Conservation (phyloP, 108 stramenopile genomes). For the Stephanodiscus triporus region DNA sequence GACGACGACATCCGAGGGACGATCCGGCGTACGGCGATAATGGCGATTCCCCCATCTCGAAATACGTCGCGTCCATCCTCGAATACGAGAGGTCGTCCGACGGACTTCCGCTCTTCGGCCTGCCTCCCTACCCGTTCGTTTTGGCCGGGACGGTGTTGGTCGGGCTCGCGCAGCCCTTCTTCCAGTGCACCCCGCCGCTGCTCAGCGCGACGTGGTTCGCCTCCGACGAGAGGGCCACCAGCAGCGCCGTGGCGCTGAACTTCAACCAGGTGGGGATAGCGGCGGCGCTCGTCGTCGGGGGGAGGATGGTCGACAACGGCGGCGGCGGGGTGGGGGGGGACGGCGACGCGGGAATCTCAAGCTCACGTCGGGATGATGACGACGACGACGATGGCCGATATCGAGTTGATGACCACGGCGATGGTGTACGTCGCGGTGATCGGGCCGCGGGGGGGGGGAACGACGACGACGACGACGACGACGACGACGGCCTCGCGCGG, state of each 20-base stretch:
- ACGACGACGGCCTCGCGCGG: background rate
- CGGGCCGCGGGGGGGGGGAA: background rate
- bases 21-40: slow-evolving; percentile 14
- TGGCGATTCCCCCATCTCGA: slow-evolving; percentile 28
- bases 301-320: slow-evolving; percentile 43
- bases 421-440: slow-evolving; percentile 18
- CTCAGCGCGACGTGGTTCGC: slow-evolving; percentile 60
- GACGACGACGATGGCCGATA: slow-evolving; percentile 29
- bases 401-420: slow-evolving; percentile 33
- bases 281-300: slow-evolving; percentile 56
- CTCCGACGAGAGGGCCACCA: slow-evolving; percentile 51
- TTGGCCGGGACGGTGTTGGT: slow-evolving; percentile 54
- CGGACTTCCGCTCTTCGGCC: slow-evolving; percentile 20
- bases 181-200: slow-evolving; percentile 64
- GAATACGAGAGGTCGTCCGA: slow-evolving; percentile 18
- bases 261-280: slow-evolving; percentile 66
- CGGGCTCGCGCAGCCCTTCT: slow-evolving; percentile 58
- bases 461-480: background rate
- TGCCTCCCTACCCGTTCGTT: slow-evolving; percentile 46
- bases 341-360: background rate
- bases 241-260: slow-evolving; percentile 57
- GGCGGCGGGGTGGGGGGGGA: slow-evolving; percentile 12
- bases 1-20: background rate
- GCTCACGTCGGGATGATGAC: slow-evolving; percentile 44
- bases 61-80: slow-evolving; percentile 26